Evolutionary conservation across 441 rosid species (phyloP).

Genomic region (Erodium chrysanthum): DNA sequence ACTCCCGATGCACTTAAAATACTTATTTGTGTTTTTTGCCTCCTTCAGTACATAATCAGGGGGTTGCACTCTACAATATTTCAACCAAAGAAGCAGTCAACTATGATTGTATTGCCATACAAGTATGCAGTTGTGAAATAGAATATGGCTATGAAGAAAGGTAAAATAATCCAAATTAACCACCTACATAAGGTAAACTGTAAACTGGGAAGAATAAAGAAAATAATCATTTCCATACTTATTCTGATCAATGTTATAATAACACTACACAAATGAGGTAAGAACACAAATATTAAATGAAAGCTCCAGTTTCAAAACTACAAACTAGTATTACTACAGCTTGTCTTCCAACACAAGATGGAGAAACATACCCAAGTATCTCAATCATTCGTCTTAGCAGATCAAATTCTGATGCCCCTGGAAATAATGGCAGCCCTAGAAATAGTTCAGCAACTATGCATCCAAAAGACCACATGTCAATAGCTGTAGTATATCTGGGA

Average conservation of each 20-base stretch:
- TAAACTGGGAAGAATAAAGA: not conserved
- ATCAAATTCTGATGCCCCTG: constrained; percentile 99
- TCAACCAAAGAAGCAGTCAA: constrained; percentile 24
- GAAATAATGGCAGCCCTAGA: constrained; percentile 94
- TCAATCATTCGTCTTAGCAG: constrained; percentile 83
- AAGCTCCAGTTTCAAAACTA: constrained; percentile 2
- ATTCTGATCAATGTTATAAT: not conserved
- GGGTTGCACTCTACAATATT: constrained; percentile 72
- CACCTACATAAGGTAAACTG: too few species aligned
- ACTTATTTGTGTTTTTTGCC: constrained; percentile 79
- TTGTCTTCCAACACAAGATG: constrained; percentile 11
- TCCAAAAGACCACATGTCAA: constrained; percentile 99
- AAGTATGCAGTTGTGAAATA: not conserved
- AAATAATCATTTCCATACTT: not conserved
- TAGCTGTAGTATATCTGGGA: constrained; percentile 84
- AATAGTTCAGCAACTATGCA: constrained; percentile 98
- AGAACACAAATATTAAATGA: not conserved
- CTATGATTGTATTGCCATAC: constrained; percentile 11
- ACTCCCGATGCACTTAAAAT: constrained; percentile 81
- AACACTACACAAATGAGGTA: not conserved
- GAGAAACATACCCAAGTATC: constrained; percentile 72
- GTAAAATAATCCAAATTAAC: not conserved
- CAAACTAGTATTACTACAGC: constrained; percentile 8
- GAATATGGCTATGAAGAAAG: not conserved
- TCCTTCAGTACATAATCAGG: constrained; percentile 93